Evolutionary conservation across 176 grass and related monocot genomes (phyloP).

Genomic region (Ampelocalamus luodianensis): DNA sequence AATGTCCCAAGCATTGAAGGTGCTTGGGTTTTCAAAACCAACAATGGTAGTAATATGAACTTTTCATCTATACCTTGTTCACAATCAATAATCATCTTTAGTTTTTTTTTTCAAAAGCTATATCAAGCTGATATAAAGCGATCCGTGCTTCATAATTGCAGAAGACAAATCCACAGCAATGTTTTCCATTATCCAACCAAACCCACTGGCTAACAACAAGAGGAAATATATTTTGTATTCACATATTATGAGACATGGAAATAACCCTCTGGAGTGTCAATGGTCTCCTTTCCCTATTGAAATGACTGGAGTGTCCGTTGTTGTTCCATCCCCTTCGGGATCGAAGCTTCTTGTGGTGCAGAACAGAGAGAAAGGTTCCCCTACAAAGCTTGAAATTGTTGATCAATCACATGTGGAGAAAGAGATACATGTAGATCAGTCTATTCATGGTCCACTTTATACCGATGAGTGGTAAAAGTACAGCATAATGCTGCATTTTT

Average conservation of each 20-base stretch:
- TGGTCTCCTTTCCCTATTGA: conserved; percentile 78
- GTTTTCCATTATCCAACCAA: conserved; percentile 57
- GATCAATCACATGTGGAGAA: conserved; percentile 54
- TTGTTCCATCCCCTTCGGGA: conserved; percentile 58
- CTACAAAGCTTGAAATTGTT: conserved; percentile 65
- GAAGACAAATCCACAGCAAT: conserved; percentile 57
- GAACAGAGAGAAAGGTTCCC: conserved; percentile 58
- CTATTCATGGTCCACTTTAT: conserved; percentile 65
- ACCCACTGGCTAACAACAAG: conserved; percentile 14
- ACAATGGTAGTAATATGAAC: conserved; percentile 20
- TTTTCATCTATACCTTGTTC: not conserved
- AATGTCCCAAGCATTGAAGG: conserved; percentile 53
- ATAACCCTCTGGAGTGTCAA: conserved; percentile 43
- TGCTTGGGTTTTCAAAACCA: conserved; percentile 69
- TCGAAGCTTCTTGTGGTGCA: conserved; percentile 65
- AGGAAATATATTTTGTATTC: conserved; percentile 56
- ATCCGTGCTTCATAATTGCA: conserved; percentile 38
- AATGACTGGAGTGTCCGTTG: conserved; percentile 50
- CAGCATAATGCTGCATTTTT: conserved; percentile 19
- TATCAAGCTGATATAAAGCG: not conserved
- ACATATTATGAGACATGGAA: conserved; percentile 47
- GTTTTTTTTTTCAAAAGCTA: not conserved
- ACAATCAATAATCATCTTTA: not conserved
- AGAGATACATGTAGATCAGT: conserved; percentile 48
- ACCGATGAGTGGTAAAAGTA: conserved; percentile 61